phyloP scores from a whole-genome alignment of 2,329 filamentous ascomycete genomes.

The Talaromyces atroroseus region DNA sequence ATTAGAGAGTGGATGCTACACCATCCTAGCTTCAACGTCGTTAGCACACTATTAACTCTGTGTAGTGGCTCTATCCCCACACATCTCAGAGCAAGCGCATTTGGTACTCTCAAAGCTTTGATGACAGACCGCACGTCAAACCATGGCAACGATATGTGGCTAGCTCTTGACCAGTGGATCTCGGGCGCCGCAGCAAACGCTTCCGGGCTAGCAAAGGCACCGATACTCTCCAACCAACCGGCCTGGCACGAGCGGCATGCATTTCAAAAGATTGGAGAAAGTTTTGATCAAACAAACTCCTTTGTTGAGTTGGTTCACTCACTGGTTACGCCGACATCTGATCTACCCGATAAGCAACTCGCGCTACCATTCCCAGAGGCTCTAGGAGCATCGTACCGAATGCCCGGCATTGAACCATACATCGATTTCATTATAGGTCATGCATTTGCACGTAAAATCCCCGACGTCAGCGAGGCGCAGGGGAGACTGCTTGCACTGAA shows the following conservation, averaged over 20 bases:
- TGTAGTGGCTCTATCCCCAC: constrained; percentile 71
- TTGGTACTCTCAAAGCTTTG: constrained; percentile 69
- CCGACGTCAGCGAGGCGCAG: constrained; percentile 64
- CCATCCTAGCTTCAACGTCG: constrained; percentile 61
- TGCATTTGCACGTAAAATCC: constrained; percentile 63
- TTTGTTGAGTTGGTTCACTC: constrained; percentile 73
- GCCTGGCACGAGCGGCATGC: constrained; percentile 53
- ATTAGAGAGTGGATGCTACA: constrained; percentile 70
- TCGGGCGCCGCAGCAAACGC: constrained; percentile 46
- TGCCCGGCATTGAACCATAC: constrained; percentile 84
- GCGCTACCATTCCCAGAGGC: constrained; percentile 79
- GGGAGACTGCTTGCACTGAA: constrained; percentile 68
- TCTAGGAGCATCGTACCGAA: constrained; percentile 69
- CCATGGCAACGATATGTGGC: constrained; percentile 72
- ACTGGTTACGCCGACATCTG: constrained; percentile 57
- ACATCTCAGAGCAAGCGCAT: constrained; percentile 76
- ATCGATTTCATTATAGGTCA: constrained; percentile 83
- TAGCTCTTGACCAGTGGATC: constrained; percentile 72
- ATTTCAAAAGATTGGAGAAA: constrained; percentile 67
- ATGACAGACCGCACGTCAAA: constrained; percentile 66
- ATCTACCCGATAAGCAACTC: constrained; percentile 57
- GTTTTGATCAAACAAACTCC: constrained; percentile 79
- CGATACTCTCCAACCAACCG: constrained; percentile 37
- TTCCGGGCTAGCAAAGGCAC: constrained; percentile 43
- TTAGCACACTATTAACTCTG: constrained; percentile 70